Evolutionary conservation across 805 yeast species (phyloP), one percentile per base, ranked within the genome.

Genomic region (Grigorovia transvaalensis): DNA sequence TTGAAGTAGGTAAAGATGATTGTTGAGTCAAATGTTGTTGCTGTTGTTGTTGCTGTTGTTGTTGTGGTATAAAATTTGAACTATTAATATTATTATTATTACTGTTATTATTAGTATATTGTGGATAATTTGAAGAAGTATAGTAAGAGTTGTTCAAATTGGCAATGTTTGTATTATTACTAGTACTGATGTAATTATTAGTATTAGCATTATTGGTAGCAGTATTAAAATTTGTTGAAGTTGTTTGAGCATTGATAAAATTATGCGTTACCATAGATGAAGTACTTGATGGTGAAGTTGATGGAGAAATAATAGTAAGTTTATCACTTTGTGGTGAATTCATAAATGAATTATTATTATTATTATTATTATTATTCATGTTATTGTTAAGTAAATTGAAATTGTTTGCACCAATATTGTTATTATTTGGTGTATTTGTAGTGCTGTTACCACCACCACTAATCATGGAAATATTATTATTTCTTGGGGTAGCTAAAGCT

Each of bases 401-500:
- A 13, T 33, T 33, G 9, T 33, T 33, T 33, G 38, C 15, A 33
- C 15, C 15, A 33, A 33, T 33, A 33, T 13, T 33, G 8, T 5
- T 33, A 33, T 33, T 33, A 33, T n/a, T n/a, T n/a, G 38, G 9
- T 11, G 38, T 33, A 33, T 13, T 33, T 11, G 38, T 33, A 33
- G 11, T 33, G 9, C 9, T 30, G 13, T 35, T 35, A 35, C 15
- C 15, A 15, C 42, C 42, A 13, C 42, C 42, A 38, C 35, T 23
- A 29, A n/a, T 27, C 38, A 30, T 23, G 38, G 38, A 27, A 29
- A 29, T 27, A 27, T 45, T 29, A 45, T 23, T 73, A 59, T 75
- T 78, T 61, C 88, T 76, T 42, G 93, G 88, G 3, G 90, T 82
- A 2, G 95, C 93, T 46, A 82, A 71, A 1, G 93, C 91, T 5